A percentile compares a stretch with the other conserved stretches of the same genome.
Evolutionary conservation across 164 flowering plant species (phyloP).

Genomic region (Stephania cephalantha): DNA sequence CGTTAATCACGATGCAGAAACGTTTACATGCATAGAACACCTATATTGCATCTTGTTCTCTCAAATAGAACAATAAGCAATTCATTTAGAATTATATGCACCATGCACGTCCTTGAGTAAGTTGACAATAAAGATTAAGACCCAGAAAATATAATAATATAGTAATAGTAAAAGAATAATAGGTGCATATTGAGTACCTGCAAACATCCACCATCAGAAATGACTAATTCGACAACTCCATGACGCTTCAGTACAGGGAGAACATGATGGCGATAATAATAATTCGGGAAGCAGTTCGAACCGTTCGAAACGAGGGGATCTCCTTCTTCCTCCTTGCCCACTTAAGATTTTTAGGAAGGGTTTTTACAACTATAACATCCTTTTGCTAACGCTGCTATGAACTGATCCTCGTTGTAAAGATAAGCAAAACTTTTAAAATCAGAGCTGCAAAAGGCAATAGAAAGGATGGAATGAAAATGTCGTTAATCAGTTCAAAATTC

Average conservation of each 20-base stretch:
- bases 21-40: background rate
- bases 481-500: slow-evolving; percentile 14
- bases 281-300: slow-evolving; percentile 57
- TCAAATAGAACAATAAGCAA: no score
- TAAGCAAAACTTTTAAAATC: slow-evolving; percentile 92
- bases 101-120: background rate
- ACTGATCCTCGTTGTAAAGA: slow-evolving; percentile 91
- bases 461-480: background rate
- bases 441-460: slow-evolving; percentile 44
- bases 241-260: slow-evolving; percentile 66
- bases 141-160: background rate
- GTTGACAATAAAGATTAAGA: background rate
- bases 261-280: slow-evolving; percentile 61
- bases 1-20: no score
- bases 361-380: slow-evolving; percentile 68
- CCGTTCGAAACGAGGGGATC: slow-evolving; percentile 67
- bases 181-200: slow-evolving; percentile 42
- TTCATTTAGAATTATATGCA: background rate
- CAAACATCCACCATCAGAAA: slow-evolving; percentile 91
- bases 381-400: slow-evolving; percentile 70
- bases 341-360: slow-evolving; percentile 80
- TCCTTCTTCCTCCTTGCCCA: slow-evolving; percentile 70
- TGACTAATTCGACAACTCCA: slow-evolving; percentile 72
- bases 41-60: background rate
- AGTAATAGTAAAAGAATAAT: no score